Evolutionary conservation across 1,139 yeast genomes (phyloP).

Genomic region (Lodderomyces parapsilosis): DNA sequence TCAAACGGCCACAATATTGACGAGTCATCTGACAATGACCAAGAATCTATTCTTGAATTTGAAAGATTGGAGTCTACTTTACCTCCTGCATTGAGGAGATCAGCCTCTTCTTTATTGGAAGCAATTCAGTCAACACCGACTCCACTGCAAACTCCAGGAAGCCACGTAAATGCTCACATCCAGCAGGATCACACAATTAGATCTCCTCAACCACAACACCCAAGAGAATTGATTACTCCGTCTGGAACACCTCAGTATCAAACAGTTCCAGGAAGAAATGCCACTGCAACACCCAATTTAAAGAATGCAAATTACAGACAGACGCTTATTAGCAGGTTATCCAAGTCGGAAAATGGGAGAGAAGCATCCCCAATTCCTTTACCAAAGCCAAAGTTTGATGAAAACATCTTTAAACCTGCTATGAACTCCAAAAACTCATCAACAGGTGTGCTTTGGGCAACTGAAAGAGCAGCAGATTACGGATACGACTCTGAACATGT

Average conservation of each 20-base stretch:
- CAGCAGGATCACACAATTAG: conserved; percentile 7
- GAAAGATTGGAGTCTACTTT: conserved; percentile 46
- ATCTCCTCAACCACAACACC: conserved; percentile 14
- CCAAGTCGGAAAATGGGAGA: conserved; percentile 35
- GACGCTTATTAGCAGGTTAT: conserved; percentile 31
- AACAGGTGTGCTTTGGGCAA: conserved; percentile 71
- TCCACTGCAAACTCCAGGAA: conserved; percentile 1
- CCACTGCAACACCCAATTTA: conserved; percentile 15
- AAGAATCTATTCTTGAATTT: conserved; percentile 29
- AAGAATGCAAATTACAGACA: conserved; percentile 15
- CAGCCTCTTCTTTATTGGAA: conserved; percentile 43
- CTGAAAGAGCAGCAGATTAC: conserved; percentile 62
- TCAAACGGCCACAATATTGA: conserved; percentile 2
- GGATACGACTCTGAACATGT: conserved; percentile 52
- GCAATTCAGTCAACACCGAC: conserved; percentile 20
- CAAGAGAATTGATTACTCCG: conserved; percentile 3
- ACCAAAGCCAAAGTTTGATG: conserved; percentile 48
- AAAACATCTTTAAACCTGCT: conserved; percentile 55
- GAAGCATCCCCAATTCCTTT: conserved; percentile 51
- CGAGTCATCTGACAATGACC: conserved; percentile 12
- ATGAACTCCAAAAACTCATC: conserved; percentile 62
- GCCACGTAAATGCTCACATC: not conserved
- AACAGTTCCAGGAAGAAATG: conserved; percentile 13
- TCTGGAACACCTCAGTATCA: conserved; percentile 6
- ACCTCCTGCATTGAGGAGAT: conserved; percentile 42